These are phyloP conservation scores for Sporothrix mexicana DNA, from an alignment of 2,329 filamentous ascomycete species.

Conservation along the genomic window DNA sequence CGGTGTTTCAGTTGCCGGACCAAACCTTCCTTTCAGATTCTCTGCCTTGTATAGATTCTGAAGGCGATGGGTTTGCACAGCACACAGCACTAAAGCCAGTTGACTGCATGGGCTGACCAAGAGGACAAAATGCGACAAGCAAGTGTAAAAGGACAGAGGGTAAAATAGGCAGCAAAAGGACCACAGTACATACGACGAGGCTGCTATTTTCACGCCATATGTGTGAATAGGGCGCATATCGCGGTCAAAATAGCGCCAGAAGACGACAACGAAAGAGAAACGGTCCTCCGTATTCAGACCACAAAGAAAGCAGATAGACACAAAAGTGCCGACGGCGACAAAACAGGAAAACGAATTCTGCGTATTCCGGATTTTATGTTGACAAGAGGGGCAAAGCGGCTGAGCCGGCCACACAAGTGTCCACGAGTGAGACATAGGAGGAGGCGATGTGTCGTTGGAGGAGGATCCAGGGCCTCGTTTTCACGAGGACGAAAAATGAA, in stretches of 20 bases:
- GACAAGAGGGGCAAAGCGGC: conserved; percentile 15
- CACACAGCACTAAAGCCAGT: not conserved
- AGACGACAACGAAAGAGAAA: not conserved
- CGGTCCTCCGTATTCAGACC: not conserved
- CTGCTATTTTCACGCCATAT: conserved; percentile 5
- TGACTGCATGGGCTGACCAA: not conserved
- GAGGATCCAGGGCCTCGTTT: too few species aligned
- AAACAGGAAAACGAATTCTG: not conserved
- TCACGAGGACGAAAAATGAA: too few species aligned
- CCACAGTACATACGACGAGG: not conserved
- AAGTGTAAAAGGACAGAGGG: not conserved
- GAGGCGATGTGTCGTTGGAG: not conserved
- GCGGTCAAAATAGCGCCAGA: not conserved
- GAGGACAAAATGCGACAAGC: not conserved
- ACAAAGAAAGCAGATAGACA: not conserved
- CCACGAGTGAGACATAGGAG: conserved; percentile 14
- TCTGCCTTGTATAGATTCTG: too few species aligned
- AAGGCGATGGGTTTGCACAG: not conserved
- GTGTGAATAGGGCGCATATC: not conserved
- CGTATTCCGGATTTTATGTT: not conserved
- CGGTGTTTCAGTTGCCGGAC: not conserved
- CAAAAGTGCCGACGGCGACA: not conserved
- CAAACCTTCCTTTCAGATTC: not conserved
- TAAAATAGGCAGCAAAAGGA: not conserved
- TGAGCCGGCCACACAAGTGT: conserved; percentile 16